Evolutionary conservation across 768 basidiomycete genomes (phyloP).

Genomic region (Pleurotus citrinopileatus): DNA sequence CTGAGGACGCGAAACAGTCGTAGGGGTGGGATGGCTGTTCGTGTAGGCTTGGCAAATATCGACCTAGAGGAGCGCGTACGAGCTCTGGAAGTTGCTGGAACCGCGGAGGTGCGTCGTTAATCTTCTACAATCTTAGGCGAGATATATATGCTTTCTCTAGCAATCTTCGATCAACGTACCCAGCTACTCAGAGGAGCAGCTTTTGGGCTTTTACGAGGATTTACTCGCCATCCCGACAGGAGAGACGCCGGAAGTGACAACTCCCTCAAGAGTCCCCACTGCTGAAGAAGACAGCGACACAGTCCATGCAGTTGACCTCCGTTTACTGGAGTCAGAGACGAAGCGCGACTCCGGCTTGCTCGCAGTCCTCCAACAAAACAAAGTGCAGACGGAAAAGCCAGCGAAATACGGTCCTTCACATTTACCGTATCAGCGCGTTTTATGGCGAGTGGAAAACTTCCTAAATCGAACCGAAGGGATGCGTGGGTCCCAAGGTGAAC

Average conservation of each 20-base stretch:
- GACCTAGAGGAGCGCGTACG: conserved; percentile 35
- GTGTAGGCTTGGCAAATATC: background rate
- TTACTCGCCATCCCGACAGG: conserved; percentile 33
- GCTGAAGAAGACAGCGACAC: conserved; percentile 29
- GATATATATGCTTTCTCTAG: conserved; percentile 18
- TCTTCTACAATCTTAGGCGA: background rate
- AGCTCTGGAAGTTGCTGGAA: conserved; percentile 32
- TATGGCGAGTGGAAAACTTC: background rate
- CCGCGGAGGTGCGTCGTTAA: conserved; percentile 29
- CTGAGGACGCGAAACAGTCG: background rate
- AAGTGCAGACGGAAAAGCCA: conserved; percentile 14
- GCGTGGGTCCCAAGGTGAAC: conserved; percentile 12
- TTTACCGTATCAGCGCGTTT: background rate
- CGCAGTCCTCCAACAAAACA: conserved; percentile 3
- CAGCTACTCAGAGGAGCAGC: conserved; percentile 40
- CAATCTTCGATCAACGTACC: conserved; percentile 27
- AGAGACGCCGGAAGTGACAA: conserved; percentile 2
- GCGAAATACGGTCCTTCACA: conserved; percentile 1
- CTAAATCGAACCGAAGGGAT: conserved; percentile 1
- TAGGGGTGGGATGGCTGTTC: conserved; percentile 3
- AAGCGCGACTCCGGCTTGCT: conserved; percentile 9
- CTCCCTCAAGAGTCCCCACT: conserved; percentile 11
- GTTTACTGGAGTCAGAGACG: conserved; percentile 22
- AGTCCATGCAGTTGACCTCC: conserved; percentile 31
- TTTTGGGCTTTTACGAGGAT: conserved; percentile 41